phyloP scores from a whole-genome alignment of 371 early-diverging fungal genomes.

The Rhizopus delemar region DNA sequence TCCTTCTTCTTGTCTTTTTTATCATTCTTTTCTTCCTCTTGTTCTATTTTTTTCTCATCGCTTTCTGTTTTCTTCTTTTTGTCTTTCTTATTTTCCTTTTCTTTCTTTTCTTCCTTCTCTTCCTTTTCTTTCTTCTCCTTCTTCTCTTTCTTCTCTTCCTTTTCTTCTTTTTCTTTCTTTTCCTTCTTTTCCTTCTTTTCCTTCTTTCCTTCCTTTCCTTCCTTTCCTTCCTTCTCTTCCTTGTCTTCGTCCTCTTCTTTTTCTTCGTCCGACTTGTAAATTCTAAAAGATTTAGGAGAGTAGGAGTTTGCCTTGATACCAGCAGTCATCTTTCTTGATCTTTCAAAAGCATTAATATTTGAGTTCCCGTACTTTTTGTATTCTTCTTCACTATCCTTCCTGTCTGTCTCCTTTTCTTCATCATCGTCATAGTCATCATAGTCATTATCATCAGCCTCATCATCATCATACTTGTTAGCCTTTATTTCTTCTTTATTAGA shows the following conservation, averaged over 20 bases:
- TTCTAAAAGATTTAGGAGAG: too few species aligned
- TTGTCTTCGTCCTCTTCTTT: neutral
- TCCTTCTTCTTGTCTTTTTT: neutral
- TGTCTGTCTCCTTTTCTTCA: neutral
- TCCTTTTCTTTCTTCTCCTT: neutral
- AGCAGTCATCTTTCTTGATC: too few species aligned
- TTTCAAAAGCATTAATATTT: too few species aligned
- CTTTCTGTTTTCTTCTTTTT: neutral
- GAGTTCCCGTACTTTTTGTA: too few species aligned
- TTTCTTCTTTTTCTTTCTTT: neutral
- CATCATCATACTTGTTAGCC: conserved; percentile 1
- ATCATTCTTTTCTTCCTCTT: conserved; percentile 6
- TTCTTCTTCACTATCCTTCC: neutral
- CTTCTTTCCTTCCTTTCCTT: conserved; percentile 1
- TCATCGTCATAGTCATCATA: conserved; percentile 2
- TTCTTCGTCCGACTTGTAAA: conserved; percentile 1
- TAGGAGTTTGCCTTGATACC: too few species aligned
- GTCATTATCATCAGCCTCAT: conserved; percentile 1
- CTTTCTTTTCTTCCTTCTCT: neutral
- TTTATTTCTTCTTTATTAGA: neutral
- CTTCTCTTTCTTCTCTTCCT: neutral
- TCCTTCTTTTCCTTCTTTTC: neutral
- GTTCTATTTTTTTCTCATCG: neutral
- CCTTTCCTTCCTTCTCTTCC: neutral
- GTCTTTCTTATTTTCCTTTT: neutral